These are phyloP conservation scores for Mallotus nudiflorus DNA, from an alignment of 345 rosid species.

Conservation along the genomic window DNA sequence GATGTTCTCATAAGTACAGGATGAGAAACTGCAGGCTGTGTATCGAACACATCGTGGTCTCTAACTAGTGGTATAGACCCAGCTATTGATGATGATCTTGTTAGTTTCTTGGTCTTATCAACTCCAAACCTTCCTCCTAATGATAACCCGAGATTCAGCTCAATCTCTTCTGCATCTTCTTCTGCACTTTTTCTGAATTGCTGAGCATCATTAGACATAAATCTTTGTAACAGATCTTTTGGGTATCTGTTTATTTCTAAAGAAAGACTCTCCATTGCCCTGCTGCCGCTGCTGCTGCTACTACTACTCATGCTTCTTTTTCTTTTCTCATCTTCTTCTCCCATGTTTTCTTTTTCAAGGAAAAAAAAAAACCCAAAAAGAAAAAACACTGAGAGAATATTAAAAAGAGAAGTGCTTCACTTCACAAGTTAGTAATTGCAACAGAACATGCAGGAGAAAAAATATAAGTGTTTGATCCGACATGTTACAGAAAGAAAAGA, in stretches of 20 bases:
- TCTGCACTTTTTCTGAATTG: conserved; percentile 20
- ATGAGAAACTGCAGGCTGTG: conserved; percentile 35
- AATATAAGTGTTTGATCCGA: conserved; percentile 25
- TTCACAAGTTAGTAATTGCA: too few species aligned
- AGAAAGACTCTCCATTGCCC: conserved; percentile 56
- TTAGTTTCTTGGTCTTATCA: conserved; percentile 60
- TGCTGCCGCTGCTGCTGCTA: conserved; percentile 32
- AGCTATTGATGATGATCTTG: conserved; percentile 75
- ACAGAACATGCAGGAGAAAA: conserved; percentile 8
- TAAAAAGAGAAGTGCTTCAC: neutral
- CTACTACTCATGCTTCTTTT: conserved; percentile 19
- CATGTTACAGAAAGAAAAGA: neutral
- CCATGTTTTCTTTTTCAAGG: conserved; percentile 47
- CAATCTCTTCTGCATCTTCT: conserved; percentile 50
- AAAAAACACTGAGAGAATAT: conserved; percentile 4
- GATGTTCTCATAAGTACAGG: conserved; percentile 65
- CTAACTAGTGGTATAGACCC: conserved; percentile 42
- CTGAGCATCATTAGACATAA: conserved; percentile 41
- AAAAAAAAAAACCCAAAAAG: neutral
- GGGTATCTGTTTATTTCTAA: conserved; percentile 61
- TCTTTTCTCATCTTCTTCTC: conserved; percentile 45
- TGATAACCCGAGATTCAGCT: conserved; percentile 86
- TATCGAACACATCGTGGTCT: conserved; percentile 26
- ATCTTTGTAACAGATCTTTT: conserved; percentile 75
- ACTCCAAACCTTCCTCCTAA: conserved; percentile 90